Conservation (phyloP, 257 asterid species). For the Scutellaria minor region DNA sequence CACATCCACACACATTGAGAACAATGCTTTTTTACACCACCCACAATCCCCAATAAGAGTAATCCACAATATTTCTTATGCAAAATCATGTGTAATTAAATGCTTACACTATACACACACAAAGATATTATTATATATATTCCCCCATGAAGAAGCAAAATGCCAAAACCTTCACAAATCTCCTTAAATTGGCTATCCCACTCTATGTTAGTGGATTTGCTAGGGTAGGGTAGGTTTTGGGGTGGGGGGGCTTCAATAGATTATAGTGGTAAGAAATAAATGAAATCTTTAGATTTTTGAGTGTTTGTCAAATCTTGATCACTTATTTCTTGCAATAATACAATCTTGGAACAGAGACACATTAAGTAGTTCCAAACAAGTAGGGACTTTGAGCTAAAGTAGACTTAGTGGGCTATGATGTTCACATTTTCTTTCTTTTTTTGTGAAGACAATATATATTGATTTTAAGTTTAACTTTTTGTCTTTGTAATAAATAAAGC, state of each 20-base stretch:
- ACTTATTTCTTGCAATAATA: slow-evolving; percentile 27
- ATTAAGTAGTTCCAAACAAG: slow-evolving; percentile 41
- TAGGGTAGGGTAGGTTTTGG: slow-evolving; percentile 31
- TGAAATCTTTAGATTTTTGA: slow-evolving; percentile 26
- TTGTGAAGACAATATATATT: too few species aligned
- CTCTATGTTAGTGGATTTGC: slow-evolving; percentile 40
- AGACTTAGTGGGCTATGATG: neutral
- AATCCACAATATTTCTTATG: slow-evolving; percentile 14
- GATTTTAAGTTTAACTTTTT: too few species aligned
- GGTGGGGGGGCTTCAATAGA: slow-evolving; percentile 5
- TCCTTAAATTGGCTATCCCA: slow-evolving; percentile 38
- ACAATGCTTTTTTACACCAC: slow-evolving; percentile 40
- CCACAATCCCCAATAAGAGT: slow-evolving; percentile 38
- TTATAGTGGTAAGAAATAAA: slow-evolving; percentile 17
- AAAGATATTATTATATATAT: slow-evolving; percentile 18
- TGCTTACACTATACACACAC: neutral
- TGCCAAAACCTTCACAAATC: slow-evolving; percentile 38
- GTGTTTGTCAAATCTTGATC: slow-evolving; percentile 29
- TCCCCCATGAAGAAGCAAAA: slow-evolving; percentile 31
- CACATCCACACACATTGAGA: slow-evolving; percentile 38
- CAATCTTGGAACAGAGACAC: slow-evolving; percentile 31
- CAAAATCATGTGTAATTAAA: slow-evolving; percentile 19
- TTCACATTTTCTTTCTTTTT: neutral
- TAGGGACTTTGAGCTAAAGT: slow-evolving; percentile 39
- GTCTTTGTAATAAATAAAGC: neutral